Evolutionary conservation across 345 rosid genomes (phyloP).

Genomic region (Cardiospermum halicacabum): DNA sequence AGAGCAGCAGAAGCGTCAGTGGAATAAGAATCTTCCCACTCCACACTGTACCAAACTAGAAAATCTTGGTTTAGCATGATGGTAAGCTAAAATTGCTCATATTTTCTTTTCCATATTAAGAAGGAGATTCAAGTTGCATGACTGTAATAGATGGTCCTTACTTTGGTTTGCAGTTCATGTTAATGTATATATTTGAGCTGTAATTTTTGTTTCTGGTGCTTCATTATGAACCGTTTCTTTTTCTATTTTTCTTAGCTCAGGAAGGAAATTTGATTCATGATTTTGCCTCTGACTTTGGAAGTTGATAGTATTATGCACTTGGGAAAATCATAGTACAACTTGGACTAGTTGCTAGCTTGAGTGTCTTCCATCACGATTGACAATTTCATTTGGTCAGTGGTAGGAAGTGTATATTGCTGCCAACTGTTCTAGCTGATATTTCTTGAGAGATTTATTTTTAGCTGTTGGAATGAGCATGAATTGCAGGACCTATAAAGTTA

Average conservation of each 20-base stretch:
- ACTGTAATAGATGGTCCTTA: not conserved
- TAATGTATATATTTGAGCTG: not conserved
- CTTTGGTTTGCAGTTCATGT: not conserved
- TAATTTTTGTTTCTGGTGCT: not conserved
- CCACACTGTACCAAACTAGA: slow-evolving; percentile 74
- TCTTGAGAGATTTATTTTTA: not conserved
- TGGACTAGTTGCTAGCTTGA: slow-evolving; percentile 10
- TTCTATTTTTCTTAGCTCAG: not conserved
- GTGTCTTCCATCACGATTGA: not conserved
- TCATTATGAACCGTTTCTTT: not conserved
- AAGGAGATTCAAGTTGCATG: not conserved
- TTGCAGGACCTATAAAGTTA: not conserved
- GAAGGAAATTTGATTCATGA: not conserved
- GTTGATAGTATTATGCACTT: not conserved
- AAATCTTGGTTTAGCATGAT: slow-evolving; percentile 51
- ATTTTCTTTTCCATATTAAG: not conserved
- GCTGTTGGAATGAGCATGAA: not conserved
- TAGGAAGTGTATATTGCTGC: not conserved
- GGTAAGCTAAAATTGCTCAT: slow-evolving; percentile 27
- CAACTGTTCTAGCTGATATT: not conserved
- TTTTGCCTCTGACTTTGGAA: not conserved
- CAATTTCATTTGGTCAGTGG: not conserved
- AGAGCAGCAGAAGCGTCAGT: slow-evolving; percentile 69
- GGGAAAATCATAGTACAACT: not conserved
- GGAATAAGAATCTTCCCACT: slow-evolving; percentile 72